Conservation (phyloP, 2,329 filamentous ascomycete species). For the Ophiostoma pallidulum region DNA sequence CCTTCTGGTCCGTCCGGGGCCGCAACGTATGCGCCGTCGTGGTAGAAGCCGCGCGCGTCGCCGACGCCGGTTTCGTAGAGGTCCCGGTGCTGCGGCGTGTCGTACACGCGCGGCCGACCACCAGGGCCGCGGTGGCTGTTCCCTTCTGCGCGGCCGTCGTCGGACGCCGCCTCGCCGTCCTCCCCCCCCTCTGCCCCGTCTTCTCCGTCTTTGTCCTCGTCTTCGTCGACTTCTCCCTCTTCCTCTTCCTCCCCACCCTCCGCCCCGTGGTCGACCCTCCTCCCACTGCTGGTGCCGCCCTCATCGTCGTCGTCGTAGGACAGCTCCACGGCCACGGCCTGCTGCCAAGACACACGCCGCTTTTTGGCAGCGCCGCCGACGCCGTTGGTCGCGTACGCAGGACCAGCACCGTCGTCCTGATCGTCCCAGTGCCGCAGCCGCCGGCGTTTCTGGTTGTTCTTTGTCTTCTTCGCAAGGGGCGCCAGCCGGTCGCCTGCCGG, state of each 20-base stretch:
- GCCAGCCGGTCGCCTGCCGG: too few species aligned
- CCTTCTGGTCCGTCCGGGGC: slow-evolving; percentile 33
- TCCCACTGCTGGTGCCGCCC: too few species aligned
- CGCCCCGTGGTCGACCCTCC: background rate
- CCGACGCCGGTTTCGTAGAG: slow-evolving; percentile 41
- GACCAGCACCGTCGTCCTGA: slow-evolving; percentile 8
- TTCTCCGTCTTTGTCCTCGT: slow-evolving; percentile 18
- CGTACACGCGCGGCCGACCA: too few species aligned
- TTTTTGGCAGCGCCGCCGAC: slow-evolving; percentile 1
- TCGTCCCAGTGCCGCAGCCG: slow-evolving; percentile 18
- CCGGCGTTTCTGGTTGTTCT: slow-evolving; percentile 7
- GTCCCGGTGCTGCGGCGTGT: slow-evolving; percentile 27
- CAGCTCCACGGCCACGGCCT: slow-evolving; percentile 16
- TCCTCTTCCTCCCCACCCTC: slow-evolving; percentile 19
- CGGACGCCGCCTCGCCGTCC: slow-evolving; percentile 13
- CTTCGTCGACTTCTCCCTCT: slow-evolving; percentile 18
- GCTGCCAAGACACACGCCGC: slow-evolving; percentile 4
- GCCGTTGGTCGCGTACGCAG: background rate
- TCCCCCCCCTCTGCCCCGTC: background rate
- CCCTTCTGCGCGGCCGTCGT: too few species aligned
- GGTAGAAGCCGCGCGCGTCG: slow-evolving; percentile 56
- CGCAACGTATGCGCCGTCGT: slow-evolving; percentile 71
- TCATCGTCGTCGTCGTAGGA: slow-evolving; percentile 24
- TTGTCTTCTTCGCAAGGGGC: too few species aligned
- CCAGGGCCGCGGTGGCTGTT: too few species aligned